Evolutionary conservation across 2,329 filamentous ascomycete species (phyloP), one percentile per base, ranked within the genome.

Genomic region (Cytospora paraplurivora): DNA sequence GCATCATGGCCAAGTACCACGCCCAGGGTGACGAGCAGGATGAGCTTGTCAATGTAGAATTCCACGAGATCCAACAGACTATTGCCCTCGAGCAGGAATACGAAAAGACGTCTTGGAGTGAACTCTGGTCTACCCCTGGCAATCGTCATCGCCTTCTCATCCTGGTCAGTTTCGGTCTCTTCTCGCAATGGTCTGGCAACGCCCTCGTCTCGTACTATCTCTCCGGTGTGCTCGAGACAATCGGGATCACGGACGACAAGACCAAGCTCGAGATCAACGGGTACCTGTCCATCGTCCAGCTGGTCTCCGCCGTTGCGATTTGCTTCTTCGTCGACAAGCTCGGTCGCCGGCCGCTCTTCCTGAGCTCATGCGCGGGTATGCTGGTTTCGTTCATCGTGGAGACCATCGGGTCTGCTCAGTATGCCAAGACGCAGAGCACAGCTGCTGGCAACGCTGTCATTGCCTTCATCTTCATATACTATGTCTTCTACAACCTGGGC

Each of bases 121-220:
- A 81, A 62, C 74, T 84, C 44, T 71, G 78, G 70, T 78, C 76
- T 59, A 82, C 80, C 6, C 76, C 77, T 32, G 84, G 82, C 47
- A 87, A 86, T 71, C 78, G 83, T 44, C 79, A 81, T 67, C 77
- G 84, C 41, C 74, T 85, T 34, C 70, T 84, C 56, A 84, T 87
- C 62, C 74, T 82, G n/a, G 71, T 85, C 55, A 76, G 78, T 27
- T 76, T 82, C 8, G 83, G 83, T 65, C 75, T 85, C 65, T 86
- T 86, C 75, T 81, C 80, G 10, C 84, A 87, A 67, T 86, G 82
- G 81, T 82, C 78, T 60, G 84, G 83, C 41, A 85, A 85, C 67
- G 79, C 78, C 50, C 70, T 82, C 10, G 77, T 81, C 37, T 78
- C 76, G 1, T 81, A 75, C 67, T 76, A 75, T 67, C 71, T 77